phyloP scores from a whole-genome alignment of 345 rosid species.

The Gossypium anomalum region DNA sequence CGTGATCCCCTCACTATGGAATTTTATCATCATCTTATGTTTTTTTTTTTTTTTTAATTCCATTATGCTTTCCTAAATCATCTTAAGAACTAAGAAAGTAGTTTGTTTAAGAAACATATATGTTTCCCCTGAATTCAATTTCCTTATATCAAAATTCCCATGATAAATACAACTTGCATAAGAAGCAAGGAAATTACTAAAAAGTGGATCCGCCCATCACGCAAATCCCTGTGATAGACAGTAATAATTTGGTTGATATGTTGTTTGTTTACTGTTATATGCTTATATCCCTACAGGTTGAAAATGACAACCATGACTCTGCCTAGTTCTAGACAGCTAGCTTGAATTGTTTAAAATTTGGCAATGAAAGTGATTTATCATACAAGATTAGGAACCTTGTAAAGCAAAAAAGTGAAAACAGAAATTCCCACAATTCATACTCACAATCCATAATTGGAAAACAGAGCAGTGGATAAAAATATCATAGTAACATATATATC shows the following conservation, averaged over 20 bases:
- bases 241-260: not conserved
- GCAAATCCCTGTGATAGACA: not conserved
- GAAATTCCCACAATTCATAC: conserved; percentile 1
- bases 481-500: conserved; percentile 8
- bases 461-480: conserved; percentile 13
- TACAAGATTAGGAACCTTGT: not conserved
- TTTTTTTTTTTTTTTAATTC: not conserved
- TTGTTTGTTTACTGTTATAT: not conserved
- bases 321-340: conserved; percentile 7
- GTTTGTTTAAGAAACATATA: not conserved
- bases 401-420: not conserved
- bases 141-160: not conserved
- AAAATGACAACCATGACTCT: conserved; percentile 12
- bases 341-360: conserved; percentile 2
- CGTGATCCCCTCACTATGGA: not conserved
- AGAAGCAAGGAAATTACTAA: not conserved
- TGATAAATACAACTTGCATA: not conserved
- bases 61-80: not conserved
- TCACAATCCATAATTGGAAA: not conserved
- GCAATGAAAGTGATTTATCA: not conserved
- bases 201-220: conserved; percentile 7
- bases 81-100: not conserved
- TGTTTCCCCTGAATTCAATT: not conserved
- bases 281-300: conserved; percentile 5
- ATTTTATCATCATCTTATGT: not conserved